Conservation (phyloP, 495 filamentous ascomycete species). For the Aspergillus panamensis region DNA sequence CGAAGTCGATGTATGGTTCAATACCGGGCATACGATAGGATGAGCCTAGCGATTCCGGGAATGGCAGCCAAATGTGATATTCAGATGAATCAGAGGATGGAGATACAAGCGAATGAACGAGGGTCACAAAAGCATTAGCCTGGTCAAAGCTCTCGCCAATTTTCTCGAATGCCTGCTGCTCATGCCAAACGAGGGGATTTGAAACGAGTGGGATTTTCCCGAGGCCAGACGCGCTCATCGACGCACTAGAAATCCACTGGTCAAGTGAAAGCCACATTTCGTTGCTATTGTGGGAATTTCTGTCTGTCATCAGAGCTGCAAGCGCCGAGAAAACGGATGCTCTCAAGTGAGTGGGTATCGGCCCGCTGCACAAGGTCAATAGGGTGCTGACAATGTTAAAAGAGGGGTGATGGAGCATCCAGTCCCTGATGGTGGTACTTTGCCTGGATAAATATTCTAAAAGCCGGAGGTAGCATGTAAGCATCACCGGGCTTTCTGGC, state of each 20-base stretch:
- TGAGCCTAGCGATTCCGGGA: constrained; percentile 82
- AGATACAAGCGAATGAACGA: constrained; percentile 64
- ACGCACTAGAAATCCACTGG: constrained; percentile 61
- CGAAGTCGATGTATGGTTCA: constrained; percentile 88
- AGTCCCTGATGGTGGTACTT: constrained; percentile 63
- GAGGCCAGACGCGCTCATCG: constrained; percentile 35
- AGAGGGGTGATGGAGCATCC: constrained; percentile 60
- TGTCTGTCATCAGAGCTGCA: constrained; percentile 62
- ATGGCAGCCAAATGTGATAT: constrained; percentile 66
- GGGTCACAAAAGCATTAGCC: constrained; percentile 71
- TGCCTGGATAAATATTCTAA: constrained; percentile 72
- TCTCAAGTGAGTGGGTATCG: constrained; percentile 67
- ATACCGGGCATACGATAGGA: constrained; percentile 79
- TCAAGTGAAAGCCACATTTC: constrained; percentile 71
- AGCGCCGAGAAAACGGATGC: constrained; percentile 72
- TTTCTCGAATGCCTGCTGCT: constrained; percentile 53
- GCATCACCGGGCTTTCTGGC: constrained; percentile 85
- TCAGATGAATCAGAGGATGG: constrained; percentile 51
- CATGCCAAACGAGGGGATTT: constrained; percentile 43
- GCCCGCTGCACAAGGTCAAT: constrained; percentile 64
- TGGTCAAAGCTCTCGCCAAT: constrained; percentile 72
- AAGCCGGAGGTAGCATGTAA: constrained; percentile 87
- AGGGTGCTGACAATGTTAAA: constrained; percentile 63
- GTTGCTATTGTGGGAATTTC: constrained; percentile 54
- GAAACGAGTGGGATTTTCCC: constrained; percentile 37